Evolutionary conservation across 768 basidiomycete genomes (phyloP).

Genomic region (Phylloporus arenicola): DNA sequence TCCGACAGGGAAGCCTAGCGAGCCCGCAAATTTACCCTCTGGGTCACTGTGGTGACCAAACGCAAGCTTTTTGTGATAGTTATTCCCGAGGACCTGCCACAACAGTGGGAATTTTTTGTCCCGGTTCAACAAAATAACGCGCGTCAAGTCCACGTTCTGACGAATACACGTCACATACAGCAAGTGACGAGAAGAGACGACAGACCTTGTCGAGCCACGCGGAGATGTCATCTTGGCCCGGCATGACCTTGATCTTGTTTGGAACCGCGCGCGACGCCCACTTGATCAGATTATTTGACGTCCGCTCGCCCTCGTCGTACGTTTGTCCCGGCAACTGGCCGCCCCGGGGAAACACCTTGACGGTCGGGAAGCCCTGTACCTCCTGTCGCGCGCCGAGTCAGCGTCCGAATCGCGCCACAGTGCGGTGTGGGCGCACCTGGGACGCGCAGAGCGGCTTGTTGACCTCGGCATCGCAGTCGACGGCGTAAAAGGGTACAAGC

Average conservation of each 20-base stretch:
- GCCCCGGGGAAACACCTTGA: slow-evolving; percentile 88
- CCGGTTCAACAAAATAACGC: slow-evolving; percentile 67
- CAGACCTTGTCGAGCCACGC: slow-evolving; percentile 68
- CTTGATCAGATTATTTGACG: slow-evolving; percentile 65
- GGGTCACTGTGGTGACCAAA: slow-evolving; percentile 65
- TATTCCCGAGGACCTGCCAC: slow-evolving; percentile 76
- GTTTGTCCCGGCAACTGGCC: slow-evolving; percentile 51
- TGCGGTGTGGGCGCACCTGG: slow-evolving; percentile 40
- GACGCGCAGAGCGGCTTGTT: slow-evolving; percentile 83
- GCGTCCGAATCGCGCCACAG: background rate
- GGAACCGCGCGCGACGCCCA: slow-evolving; percentile 75
- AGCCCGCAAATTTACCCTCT: slow-evolving; percentile 51
- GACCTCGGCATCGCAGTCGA: slow-evolving; percentile 83
- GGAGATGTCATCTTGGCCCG: slow-evolving; percentile 49
- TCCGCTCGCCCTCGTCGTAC: slow-evolving; percentile 67
- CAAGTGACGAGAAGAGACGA: slow-evolving; percentile 4
- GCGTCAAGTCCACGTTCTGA: slow-evolving; percentile 41
- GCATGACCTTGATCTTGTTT: slow-evolving; percentile 58
- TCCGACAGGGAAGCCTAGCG: slow-evolving; percentile 54
- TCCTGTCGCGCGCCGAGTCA: slow-evolving; percentile 34
- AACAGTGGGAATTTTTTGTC: slow-evolving; percentile 71
- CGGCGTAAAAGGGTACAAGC: slow-evolving; percentile 81
- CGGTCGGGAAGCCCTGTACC: slow-evolving; percentile 88
- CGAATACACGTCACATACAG: background rate
- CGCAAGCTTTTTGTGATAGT: slow-evolving; percentile 55